Evolutionary conservation across 176 grass and related monocot species (phyloP), one percentile per base, ranked within the genome.

Genomic region (Chloris gayana): DNA sequence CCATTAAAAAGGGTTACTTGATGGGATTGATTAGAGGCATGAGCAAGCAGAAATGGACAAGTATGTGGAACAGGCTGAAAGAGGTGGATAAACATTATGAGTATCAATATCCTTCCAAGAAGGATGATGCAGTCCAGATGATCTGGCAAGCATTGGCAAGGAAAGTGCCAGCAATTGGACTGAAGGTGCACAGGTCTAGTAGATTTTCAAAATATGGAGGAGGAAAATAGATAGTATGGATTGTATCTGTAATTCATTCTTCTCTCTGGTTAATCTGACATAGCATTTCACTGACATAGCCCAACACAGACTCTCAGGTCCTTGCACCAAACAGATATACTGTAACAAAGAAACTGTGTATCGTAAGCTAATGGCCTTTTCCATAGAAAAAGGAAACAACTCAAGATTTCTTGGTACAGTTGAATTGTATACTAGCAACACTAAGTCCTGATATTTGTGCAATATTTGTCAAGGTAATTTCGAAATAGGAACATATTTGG

Each of bases 121-220:
- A 77, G 84, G 91, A 82, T 61, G 94, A 94, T 54, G 89, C 91
- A 3, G 94, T 91, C 17, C 91, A 97, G 76, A 97, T 97, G 94
- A 94, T 97, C 58, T 97, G 88, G 90, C 80, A 87, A 35, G 83
- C 90, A 30, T 81, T 97, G 76, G 87, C 91, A 66, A 84, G 94
- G 49, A 91, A 82, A 54, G 85, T 95, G 13, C 93, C 93, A 0
- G 27, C 58, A 18, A 89, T 92, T 9, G 51, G 72, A 25, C 75
- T 89, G 78, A 95, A 92, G 78, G 57, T 87, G 18, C 87, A 92
- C 57, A 86, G 87, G 70, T 87, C 78, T 44, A 92, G 78, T 74
- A 80, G 93, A 67, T 92, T 89, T 78, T 82, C 87, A 41, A 86
- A 69, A 82, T 92, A 80, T 56, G 59, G 56, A 80, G 59, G 56